Evolutionary conservation across 305 asterid genomes (phyloP), one percentile per base, ranked within the genome.

Genomic region (Petunia hybrid): DNA sequence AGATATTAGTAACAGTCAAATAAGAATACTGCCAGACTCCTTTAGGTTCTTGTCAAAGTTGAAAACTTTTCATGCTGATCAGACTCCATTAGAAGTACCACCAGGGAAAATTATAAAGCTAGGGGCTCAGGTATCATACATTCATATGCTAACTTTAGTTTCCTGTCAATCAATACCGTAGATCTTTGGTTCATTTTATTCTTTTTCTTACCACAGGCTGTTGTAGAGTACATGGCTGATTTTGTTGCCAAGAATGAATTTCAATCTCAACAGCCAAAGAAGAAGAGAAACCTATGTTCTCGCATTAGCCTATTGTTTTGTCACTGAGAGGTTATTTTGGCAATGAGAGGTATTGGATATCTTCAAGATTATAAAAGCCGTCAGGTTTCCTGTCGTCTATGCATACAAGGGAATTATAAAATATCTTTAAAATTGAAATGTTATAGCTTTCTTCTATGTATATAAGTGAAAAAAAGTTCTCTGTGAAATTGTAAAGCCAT

Each of bases 81-180:
- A 86, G 83, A 91, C 94, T 61, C 99, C 97, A 9, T 55, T 95
- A 69, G 95, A 91, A 83, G 85, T 92, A 78, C 99, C 99, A 64
- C 97, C 98, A 6, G 85, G 68, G 86, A 82, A 83, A 77, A 82
- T 91, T 38, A 83, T 87, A 9, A 81, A 86, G 75, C 82, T 87
- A 51, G 98, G 98, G 0, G 93, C 97, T 3, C 88, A 92, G 95
- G 98, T 93, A 84, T 43, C 59, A 80, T 80, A 8, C 10, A 35
- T 22, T 9, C 73, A 7, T 55, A 22, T 39, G 65, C 46, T n/a
- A 8, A 45, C 74, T 65, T 4, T 12, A 42, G 77, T 45, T 66
- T 35, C 4, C 31, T 53, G 36, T 59, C 79, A 71, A 43, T 35
- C 36, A 78, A 9, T 66, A 22, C 48, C 41, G 46, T 80, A 43